Evolutionary conservation across 108 stramenopile genomes (phyloP).

Genomic region (Stephanodiscus minutulus): DNA sequence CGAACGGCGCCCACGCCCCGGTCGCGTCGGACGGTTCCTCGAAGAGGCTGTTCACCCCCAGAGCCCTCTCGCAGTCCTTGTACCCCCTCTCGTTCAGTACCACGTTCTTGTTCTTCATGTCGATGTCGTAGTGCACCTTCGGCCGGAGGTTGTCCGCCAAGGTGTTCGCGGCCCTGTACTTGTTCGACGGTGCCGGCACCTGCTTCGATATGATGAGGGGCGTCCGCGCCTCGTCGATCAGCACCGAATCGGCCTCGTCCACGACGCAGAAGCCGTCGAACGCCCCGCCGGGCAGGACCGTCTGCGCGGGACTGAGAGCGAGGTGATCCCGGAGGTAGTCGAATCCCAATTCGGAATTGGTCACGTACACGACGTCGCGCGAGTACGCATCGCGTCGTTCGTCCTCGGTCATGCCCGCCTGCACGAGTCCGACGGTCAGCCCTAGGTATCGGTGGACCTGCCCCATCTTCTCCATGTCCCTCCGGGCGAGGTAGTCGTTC

Average conservation of each 20-base stretch:
- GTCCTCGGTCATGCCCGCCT: constrained; percentile 83
- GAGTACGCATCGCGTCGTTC: constrained; percentile 83
- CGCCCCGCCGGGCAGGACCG: constrained; percentile 77
- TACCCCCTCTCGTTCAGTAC: constrained; percentile 91
- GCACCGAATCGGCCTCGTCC: constrained; percentile 96
- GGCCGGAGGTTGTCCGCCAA: constrained; percentile 83
- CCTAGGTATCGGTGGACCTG: constrained; percentile 93
- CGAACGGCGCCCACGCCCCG: constrained; percentile 88
- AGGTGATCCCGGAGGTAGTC: constrained; percentile 94
- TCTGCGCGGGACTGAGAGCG: constrained; percentile 75
- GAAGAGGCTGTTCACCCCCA: constrained; percentile 85
- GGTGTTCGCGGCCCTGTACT: constrained; percentile 75
- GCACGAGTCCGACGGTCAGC: constrained; percentile 91
- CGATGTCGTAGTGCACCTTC: constrained; percentile 90
- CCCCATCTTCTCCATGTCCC: constrained; percentile 96
- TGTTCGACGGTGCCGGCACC: constrained; percentile 82
- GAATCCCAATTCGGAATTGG: constrained; percentile 95
- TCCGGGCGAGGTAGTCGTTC: constrained; percentile 94
- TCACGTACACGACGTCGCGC: constrained; percentile 95
- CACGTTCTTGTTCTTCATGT: constrained; percentile 90
- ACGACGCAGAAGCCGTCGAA: constrained; percentile 92
- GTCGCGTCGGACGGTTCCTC: constrained; percentile 72
- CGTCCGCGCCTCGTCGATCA: constrained; percentile 96
- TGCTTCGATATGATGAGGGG: constrained; percentile 95
- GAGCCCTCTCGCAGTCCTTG: constrained; percentile 80